A percentile compares a stretch with the other conserved stretches of the same genome.
phyloP scores from a whole-genome alignment of 2,329 filamentous ascomycete species.

The Keithomyces neogunnii region DNA sequence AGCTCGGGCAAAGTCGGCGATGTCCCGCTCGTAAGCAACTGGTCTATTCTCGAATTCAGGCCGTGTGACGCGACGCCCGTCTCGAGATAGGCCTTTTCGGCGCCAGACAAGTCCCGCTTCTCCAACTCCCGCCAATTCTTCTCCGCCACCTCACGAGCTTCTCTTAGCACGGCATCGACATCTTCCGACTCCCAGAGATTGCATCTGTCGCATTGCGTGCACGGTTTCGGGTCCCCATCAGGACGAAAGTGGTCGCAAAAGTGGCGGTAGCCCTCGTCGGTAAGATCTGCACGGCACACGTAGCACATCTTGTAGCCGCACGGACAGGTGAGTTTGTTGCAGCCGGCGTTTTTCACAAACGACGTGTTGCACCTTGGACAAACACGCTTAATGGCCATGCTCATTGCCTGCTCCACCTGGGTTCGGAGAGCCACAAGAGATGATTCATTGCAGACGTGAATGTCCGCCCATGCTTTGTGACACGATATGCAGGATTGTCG shows the following conservation, averaged over 20 bases:
- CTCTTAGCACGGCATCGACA: slow-evolving; percentile 56
- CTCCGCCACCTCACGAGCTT: slow-evolving; percentile 65
- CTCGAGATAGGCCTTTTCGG: slow-evolving; percentile 49
- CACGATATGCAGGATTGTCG: slow-evolving; percentile 75
- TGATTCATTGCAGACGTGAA: slow-evolving; percentile 84
- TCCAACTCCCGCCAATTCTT: slow-evolving; percentile 61
- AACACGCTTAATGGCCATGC: slow-evolving; percentile 86
- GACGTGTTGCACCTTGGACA: slow-evolving; percentile 86
- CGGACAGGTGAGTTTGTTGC: slow-evolving; percentile 93
- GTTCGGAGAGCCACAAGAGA: slow-evolving; percentile 74
- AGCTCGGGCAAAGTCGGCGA: slow-evolving; percentile 32
- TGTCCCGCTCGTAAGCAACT: slow-evolving; percentile 22
- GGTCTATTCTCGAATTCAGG: slow-evolving; percentile 20
- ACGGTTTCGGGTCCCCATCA: slow-evolving; percentile 62
- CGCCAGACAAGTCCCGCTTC: slow-evolving; percentile 44
- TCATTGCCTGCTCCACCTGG: slow-evolving; percentile 87
- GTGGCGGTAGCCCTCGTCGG: slow-evolving; percentile 75
- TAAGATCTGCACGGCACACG: slow-evolving; percentile 73
- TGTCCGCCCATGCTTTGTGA: slow-evolving; percentile 73
- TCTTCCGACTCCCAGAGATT: slow-evolving; percentile 74
- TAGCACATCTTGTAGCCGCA: slow-evolving; percentile 99
- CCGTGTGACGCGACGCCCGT: slow-evolving; percentile 34
- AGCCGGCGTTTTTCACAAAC: slow-evolving; percentile 88
- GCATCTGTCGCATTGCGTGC: slow-evolving; percentile 71
- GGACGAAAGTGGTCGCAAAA: slow-evolving; percentile 95